A percentile compares a stretch with the other conserved stretches of the same genome.
These are phyloP conservation scores for Diacronema lutheri DNA, from an alignment of 78 protist species.

Conservation along the genomic window DNA sequence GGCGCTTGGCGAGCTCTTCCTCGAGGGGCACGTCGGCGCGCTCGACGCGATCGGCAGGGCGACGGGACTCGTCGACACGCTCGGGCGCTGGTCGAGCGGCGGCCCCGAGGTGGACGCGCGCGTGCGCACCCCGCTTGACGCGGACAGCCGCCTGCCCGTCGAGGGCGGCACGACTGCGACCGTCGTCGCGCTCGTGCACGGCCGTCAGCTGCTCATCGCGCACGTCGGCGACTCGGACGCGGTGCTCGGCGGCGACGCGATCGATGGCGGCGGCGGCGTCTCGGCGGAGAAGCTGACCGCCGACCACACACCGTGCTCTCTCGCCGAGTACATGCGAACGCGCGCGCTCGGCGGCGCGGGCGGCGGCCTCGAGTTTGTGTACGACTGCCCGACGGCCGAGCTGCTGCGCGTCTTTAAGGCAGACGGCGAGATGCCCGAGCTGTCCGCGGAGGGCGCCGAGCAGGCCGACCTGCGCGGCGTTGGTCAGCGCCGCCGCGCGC, in stretches of 20 bases:
- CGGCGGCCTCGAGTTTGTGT: background rate
- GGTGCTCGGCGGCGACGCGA: background rate
- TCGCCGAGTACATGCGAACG: background rate
- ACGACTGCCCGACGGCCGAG: constrained; percentile 3
- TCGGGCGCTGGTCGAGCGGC: too few species aligned
- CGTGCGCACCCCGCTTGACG: too few species aligned
- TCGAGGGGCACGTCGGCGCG: background rate
- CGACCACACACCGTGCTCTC: background rate
- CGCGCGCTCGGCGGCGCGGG: too few species aligned
- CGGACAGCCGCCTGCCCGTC: background rate
- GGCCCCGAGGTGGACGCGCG: too few species aligned
- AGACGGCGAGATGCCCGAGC: too few species aligned
- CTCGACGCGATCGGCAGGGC: background rate
- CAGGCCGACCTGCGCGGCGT: too few species aligned
- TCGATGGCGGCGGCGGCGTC: background rate
- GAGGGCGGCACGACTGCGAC: constrained; percentile 25
- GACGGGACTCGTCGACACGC: too few species aligned
- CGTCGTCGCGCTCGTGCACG: background rate
- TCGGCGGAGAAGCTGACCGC: background rate
- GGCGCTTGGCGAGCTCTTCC: background rate
- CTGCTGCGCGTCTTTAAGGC: too few species aligned
- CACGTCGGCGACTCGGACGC: constrained; percentile 10
- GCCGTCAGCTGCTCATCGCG: background rate
- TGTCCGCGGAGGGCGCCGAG: too few species aligned
- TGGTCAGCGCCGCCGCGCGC: too few species aligned